Evolutionary conservation across 2,329 filamentous ascomycete species (phyloP), one percentile per base, ranked within the genome.

Genomic region (Akanthomyces uredinophilus): DNA sequence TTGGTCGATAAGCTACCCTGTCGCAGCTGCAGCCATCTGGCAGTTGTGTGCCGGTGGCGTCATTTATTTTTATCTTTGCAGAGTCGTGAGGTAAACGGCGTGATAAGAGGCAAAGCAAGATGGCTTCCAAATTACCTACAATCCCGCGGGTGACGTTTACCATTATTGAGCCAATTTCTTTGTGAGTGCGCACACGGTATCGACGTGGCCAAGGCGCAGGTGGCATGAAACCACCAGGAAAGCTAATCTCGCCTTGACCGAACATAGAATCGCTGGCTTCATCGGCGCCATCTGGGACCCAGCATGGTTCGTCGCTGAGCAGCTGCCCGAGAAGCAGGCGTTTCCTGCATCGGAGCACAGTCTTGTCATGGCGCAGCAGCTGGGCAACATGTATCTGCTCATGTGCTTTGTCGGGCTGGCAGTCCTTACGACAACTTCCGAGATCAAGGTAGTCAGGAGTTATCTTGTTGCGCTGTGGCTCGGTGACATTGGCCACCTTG

Each of bases 321-420:
- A 91, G 70, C 78, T 86, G 44, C 80, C 83, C 6, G 68, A 70
- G 24, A 65, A 72, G 29, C 68, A 71, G 51, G 67, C 73, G 11
- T 60, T 76, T 14, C 67, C 72, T 24, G 70, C 74, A 32, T 78
- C 79, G 51, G 75, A 76, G 54, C 78, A 80, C 66, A 78, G 79
- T 64, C 77, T 82, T 47, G 77, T 87, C n/a, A 74, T 90, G 32
- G 83, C 86, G 51, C 79, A 83, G 67, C 87, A 92, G 74, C 79
- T 92, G 18, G 88, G 87, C 50, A 92, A 92, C 68, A 72, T 86
- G 22, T 91, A 91, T 68, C 80, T 87, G 1, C 78, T 91, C 14
- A 77, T 90, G 53, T 85, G 83, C 64, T 76, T 91, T 62, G 71
- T 90, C 5, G 88, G 85, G 3, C 70, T 90, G 8, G 86, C 81